phyloP scores from a whole-genome alignment of 2,329 filamentous ascomycete species.

The Beauveria brongniartii region DNA sequence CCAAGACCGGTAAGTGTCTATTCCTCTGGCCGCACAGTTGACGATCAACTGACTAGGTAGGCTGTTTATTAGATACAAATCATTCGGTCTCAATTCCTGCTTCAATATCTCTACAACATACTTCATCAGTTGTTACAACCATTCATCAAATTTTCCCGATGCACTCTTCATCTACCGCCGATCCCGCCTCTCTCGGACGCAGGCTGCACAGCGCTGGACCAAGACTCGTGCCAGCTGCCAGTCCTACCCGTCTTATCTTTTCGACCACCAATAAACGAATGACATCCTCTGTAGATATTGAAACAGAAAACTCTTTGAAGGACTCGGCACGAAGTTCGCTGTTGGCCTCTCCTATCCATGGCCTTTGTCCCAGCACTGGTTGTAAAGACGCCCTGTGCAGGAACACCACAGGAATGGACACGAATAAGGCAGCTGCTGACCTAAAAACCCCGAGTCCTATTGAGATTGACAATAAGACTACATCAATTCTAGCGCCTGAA shows the following conservation, averaged over 20 bases:
- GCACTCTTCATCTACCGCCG: background rate
- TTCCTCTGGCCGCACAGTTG: background rate
- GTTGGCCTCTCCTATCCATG: background rate
- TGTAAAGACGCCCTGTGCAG: background rate
- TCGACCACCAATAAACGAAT: background rate
- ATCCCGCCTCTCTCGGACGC: background rate
- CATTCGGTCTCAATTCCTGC: background rate
- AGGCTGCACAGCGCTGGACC: background rate
- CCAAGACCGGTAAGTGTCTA: background rate
- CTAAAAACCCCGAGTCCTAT: background rate
- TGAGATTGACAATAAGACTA: constrained; percentile 22
- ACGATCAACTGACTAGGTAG: background rate
- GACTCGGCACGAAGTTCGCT: no score
- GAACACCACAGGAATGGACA: background rate
- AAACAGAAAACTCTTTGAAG: background rate
- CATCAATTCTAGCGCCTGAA: constrained; percentile 29
- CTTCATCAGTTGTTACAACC: background rate
- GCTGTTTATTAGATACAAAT: background rate
- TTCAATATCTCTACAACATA: background rate
- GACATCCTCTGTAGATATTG: background rate
- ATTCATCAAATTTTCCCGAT: background rate
- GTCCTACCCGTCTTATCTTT: background rate
- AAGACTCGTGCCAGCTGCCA: background rate
- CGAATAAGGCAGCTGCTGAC: background rate
- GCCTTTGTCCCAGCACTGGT: no score